phyloP scores from a whole-genome alignment of 345 rosid genomes.

The Gossypium sturtianum region DNA sequence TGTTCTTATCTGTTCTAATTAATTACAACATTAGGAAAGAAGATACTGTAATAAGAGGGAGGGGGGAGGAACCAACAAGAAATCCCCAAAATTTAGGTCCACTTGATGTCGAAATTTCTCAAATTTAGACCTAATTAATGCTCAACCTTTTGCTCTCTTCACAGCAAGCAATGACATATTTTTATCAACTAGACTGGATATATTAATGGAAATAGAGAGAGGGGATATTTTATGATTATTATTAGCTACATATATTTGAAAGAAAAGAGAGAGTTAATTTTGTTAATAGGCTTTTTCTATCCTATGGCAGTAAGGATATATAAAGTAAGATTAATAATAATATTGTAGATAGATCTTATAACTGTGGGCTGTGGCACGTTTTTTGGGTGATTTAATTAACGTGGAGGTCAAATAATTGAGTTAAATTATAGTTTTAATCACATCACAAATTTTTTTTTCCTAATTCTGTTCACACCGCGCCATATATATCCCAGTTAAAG shows the following conservation, averaged over 20 bases:
- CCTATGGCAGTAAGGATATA: too few relatives aligned
- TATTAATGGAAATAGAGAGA: background rate
- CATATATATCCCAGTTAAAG: too few relatives aligned
- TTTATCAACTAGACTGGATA: background rate
- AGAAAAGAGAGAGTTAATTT: too few relatives aligned
- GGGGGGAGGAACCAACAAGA: background rate
- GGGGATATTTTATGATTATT: too few relatives aligned
- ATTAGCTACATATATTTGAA: too few relatives aligned
- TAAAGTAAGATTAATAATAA: too few relatives aligned
- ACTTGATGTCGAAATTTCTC: background rate
- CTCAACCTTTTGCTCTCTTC: background rate
- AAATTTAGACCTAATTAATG: background rate
- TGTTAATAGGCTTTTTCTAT: too few relatives aligned
- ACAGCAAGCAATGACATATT: background rate
- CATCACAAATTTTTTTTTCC: too few relatives aligned
- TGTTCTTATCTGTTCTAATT: background rate
- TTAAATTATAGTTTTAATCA: background rate
- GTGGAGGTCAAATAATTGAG: background rate
- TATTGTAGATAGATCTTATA: background rate
- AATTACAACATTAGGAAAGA: background rate
- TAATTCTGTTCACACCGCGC: background rate
- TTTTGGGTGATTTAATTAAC: background rate
- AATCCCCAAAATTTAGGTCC: background rate
- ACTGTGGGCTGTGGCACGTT: background rate
- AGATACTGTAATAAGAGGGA: background rate